Base-by-base conservation (phyloP, 2,329 filamentous ascomycete genomes). In the Hymenoscyphus occultus region DNA sequence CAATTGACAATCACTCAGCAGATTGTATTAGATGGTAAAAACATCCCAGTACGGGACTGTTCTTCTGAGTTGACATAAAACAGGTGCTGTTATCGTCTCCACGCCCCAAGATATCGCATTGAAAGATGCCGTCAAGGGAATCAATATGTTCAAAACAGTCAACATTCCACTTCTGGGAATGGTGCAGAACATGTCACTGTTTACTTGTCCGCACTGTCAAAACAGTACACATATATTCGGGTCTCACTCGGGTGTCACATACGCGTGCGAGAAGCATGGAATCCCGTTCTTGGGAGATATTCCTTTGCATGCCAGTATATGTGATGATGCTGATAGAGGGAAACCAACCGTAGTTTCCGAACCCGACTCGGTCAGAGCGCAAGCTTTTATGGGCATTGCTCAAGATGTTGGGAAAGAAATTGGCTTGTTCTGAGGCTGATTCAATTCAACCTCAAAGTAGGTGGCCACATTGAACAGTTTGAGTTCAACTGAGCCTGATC, bases 1-100 rank as follows among this genome's bases (percentile, higher is more conserved):
- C 95, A 99, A 75, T 82, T 99, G 70, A 97, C 92, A n/a, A 95
- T 99, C 67, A 94, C 92, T 16, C 95, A 99, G 77, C 94, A 97
- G 78, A 83, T 99, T 12, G 82, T 91, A n/a, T 81, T 99, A 2
- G 91, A 96, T 71, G 94, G 93, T 83, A 80, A 75, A 80, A 71
- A 14, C 32, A 28, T 22, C 59, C 32, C 12, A n/a, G 57, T 35
- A 7, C 48, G 71, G 12, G 7, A n/a, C 42, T 59, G 39, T 35
- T 5, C 31, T 51, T 12, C 35, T 60, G 13, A 59, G 56, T 63
- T 68, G 42, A 72, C 60, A 39, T 6, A 2, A 12, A 19, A 6
- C 45, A 90, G 88, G 90, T 19, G 89, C 91, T 0, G 82, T 98
- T 16, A 91, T 99, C 42, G 88, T 99, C 1, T 95, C 92, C 0